These are phyloP conservation scores for Pezizomycotina sp. DNA, from an alignment of 2,329 filamentous ascomycete genomes.

Conservation along the genomic window DNA sequence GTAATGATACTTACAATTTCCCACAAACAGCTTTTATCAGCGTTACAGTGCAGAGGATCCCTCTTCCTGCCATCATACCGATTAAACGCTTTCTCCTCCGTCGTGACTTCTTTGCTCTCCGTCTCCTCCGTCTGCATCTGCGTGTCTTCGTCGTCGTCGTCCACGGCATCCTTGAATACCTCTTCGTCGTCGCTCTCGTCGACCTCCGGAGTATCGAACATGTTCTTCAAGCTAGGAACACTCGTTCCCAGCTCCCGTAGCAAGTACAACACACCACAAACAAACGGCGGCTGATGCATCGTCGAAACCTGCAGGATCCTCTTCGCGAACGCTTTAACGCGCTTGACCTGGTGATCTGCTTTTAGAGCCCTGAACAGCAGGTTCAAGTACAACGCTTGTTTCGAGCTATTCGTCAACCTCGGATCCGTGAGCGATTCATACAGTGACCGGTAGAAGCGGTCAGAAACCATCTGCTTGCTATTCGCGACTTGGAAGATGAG, in stretches of 20 bases:
- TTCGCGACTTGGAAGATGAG: slow-evolving; percentile 83
- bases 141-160: slow-evolving; percentile 36
- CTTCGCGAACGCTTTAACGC: slow-evolving; percentile 92
- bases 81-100: slow-evolving; percentile 22
- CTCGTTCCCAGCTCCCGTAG: slow-evolving; percentile 61
- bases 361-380: slow-evolving; percentile 77
- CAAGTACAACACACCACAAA: slow-evolving; percentile 83
- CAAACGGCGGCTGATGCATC: slow-evolving; percentile 80
- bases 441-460: slow-evolving; percentile 85
- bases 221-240: slow-evolving; percentile 62
- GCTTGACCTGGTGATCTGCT: slow-evolving; percentile 71
- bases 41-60: slow-evolving; percentile 69
- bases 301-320: slow-evolving; percentile 65
- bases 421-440: slow-evolving; percentile 92
- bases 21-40: slow-evolving; percentile 87
- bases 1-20: slow-evolving; percentile 48
- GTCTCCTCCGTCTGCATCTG: slow-evolving; percentile 13
- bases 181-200: slow-evolving; percentile 56
- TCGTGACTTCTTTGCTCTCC: slow-evolving; percentile 15
- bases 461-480: slow-evolving; percentile 62
- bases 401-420: slow-evolving; percentile 73
- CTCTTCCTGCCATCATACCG: slow-evolving; percentile 77
- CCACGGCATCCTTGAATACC: slow-evolving; percentile 48
- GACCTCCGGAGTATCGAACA: slow-evolving; percentile 67
- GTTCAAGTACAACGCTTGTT: slow-evolving; percentile 90